Base-by-base conservation (phyloP, 2,329 filamentous ascomycete genomes). In the Alternaria postmessia region DNA sequence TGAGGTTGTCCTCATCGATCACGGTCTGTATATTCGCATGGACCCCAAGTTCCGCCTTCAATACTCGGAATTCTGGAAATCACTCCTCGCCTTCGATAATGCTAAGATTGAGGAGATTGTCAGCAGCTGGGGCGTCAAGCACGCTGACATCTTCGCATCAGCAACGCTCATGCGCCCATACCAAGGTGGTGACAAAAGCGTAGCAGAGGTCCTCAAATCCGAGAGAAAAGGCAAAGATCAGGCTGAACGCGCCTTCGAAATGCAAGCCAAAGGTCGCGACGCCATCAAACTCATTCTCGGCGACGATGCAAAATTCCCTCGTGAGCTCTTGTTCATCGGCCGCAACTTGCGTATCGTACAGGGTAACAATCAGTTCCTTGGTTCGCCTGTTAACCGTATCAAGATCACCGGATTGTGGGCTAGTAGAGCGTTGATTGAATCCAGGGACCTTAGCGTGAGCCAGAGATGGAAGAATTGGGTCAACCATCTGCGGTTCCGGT, bases 401-500 rank as follows among this genome's bases (percentile, higher is more conserved):
- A 97, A 97, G 81, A 93, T 96, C 76, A 97, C 95, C 64, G 94
- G 94, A 22, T 85, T 88, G 59, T 98, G 94, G 94, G 94, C 94
- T 1, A 92, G 88, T 61, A 84, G 91, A 22, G 93, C 92, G 54
- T 81, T 98, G n/a, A 90, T 90, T 24, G 89, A 96, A 78, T 89
- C 90, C 65, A 85, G 82, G 16, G 86, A 91, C 73, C 81, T 93
- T 57, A 85, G 86, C 3, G 82, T 86, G 58, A 74, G 80, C 0
- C 86, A 92, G 78, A 83, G 91, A 51, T 82, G 91, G 68, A 80
- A 81, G 54, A 92, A 94, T 73, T 89, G 88, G 64, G 90, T 91
- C 78, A 84, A 87, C 22, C 94, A 98, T 80, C 54, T 96, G 20
- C 70, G 96, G n/a, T 98, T 98, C 81, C 88, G 89, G 69, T 77